These are phyloP conservation scores for Rhytidhysteron rufulum DNA, from an alignment of 2,329 filamentous ascomycete species.

Conservation along the genomic window DNA sequence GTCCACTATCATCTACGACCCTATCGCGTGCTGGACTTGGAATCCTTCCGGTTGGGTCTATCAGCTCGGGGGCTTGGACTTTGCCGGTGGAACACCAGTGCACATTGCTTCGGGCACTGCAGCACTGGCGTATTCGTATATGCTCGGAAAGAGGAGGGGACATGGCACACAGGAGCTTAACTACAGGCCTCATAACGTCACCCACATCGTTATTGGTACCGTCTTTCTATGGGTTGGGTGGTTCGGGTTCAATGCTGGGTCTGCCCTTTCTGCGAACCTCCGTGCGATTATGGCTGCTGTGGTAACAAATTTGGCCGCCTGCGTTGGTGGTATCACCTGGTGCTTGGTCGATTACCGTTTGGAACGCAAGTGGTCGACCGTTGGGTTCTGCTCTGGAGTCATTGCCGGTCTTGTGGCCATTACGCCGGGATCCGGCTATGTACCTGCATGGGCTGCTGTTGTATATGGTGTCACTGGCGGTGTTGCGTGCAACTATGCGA, in stretches of 20 bases:
- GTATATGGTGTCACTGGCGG: conserved; percentile 75
- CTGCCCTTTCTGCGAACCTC: conserved; percentile 74
- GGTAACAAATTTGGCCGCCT: conserved; percentile 81
- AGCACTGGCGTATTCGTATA: conserved; percentile 84
- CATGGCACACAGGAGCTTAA: conserved; percentile 86
- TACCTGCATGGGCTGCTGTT: conserved; percentile 80
- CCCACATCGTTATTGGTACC: conserved; percentile 86
- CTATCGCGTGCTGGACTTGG: conserved; percentile 95
- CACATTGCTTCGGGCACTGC: conserved; percentile 82
- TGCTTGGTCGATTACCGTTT: conserved; percentile 84
- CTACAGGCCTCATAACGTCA: conserved; percentile 89
- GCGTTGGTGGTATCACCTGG: conserved; percentile 83
- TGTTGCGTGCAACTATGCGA: conserved; percentile 79
- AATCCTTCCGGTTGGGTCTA: conserved; percentile 78
- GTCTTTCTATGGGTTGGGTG: conserved; percentile 94
- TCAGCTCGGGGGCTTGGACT: conserved; percentile 77
- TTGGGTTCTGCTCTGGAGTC: conserved; percentile 88
- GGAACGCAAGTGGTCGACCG: conserved; percentile 87
- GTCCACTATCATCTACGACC: conserved; percentile 86
- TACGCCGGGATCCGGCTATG: conserved; percentile 81
- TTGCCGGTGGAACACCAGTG: conserved; percentile 85
- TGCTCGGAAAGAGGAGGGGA: conserved; percentile 80
- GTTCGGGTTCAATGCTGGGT: conserved; percentile 93
- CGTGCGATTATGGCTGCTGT: conserved; percentile 82
- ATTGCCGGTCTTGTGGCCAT: conserved; percentile 85